A percentile compares a stretch with the other conserved stretches of the same genome.
Evolutionary conservation across 768 basidiomycete species (phyloP).

Genomic region (Podaxis sp.): DNA sequence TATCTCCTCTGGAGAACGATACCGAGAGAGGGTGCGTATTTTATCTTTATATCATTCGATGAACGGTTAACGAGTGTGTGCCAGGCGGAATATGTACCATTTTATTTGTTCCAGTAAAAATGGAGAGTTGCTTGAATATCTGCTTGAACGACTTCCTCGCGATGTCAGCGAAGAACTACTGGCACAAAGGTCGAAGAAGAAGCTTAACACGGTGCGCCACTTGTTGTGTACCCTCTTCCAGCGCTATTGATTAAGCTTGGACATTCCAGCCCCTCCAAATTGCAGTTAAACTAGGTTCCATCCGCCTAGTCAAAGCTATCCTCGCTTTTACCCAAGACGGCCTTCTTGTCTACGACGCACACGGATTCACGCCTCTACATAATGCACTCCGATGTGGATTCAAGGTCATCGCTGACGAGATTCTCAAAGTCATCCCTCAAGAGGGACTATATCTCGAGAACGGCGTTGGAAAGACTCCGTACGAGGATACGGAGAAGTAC

Average conservation of each 20-base stretch:
- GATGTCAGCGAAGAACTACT: conserved; percentile 46
- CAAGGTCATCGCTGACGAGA: conserved; percentile 34
- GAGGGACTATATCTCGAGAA: conserved; percentile 50
- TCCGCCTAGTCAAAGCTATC: conserved; percentile 33
- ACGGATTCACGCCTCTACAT: conserved; percentile 56
- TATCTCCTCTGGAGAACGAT: conserved; percentile 45
- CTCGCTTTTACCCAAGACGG: conserved; percentile 36
- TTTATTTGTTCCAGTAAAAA: conserved; percentile 33
- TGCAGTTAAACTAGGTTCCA: conserved; percentile 40
- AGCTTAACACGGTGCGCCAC: conserved; percentile 43
- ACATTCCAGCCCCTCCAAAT: conserved; percentile 50
- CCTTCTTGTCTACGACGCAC: conserved; percentile 41
- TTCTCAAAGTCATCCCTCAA: conserved; percentile 38
- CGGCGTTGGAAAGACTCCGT: conserved; percentile 43
- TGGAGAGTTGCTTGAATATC: conserved; percentile 36
- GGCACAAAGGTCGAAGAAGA: conserved; percentile 42
- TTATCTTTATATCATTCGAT: not conserved
- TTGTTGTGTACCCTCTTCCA: not conserved
- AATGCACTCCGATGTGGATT: conserved; percentile 37
- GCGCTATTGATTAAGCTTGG: not conserved
- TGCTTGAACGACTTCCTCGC: conserved; percentile 50
- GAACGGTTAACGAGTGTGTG: not conserved
- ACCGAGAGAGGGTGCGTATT: conserved; percentile 38
- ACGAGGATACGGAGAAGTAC: conserved; percentile 32
- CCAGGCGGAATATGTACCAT: conserved; percentile 61